These are phyloP conservation scores for Lagerstroemia fauriei DNA, from an alignment of 441 rosid species.

Conservation along the genomic window DNA sequence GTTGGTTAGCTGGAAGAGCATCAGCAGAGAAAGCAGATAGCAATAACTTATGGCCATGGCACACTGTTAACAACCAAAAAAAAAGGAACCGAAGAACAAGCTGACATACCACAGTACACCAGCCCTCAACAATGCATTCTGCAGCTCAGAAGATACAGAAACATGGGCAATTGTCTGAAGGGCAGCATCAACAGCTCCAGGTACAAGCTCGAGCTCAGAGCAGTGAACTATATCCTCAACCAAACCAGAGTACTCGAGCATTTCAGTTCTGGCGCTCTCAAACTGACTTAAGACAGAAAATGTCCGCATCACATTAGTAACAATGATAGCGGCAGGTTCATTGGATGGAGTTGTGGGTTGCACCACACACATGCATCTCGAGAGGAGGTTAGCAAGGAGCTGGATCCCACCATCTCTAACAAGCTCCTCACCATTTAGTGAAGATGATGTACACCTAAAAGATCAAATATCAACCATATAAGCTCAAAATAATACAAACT, in stretches of 20 bases:
- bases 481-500: not conserved
- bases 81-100: slow-evolving; percentile 13
- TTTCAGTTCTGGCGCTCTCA: slow-evolving; percentile 82
- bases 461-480: not conserved
- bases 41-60: not conserved
- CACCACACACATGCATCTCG: slow-evolving; percentile 94
- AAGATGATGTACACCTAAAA: slow-evolving; percentile 84
- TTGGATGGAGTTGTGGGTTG: slow-evolving; percentile 92
- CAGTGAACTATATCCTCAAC: slow-evolving; percentile 94
- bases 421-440: slow-evolving; percentile 97
- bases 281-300: slow-evolving; percentile 87
- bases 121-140: slow-evolving; percentile 77
- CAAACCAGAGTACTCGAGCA: slow-evolving; percentile 71
- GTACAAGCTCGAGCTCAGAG: slow-evolving; percentile 90
- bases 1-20: not conserved
- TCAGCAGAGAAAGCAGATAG: not conserved
- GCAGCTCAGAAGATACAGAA: slow-evolving; percentile 82
- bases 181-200: slow-evolving; percentile 95
- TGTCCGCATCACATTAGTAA: slow-evolving; percentile 88
- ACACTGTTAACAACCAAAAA: slow-evolving; percentile 8
- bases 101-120: slow-evolving; percentile 86
- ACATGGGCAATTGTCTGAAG: slow-evolving; percentile 81
- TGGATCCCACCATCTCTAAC: slow-evolving; percentile 96
- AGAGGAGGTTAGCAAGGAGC: slow-evolving; percentile 84
- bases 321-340: slow-evolving; percentile 91